A percentile compares a stretch with the other conserved stretches of the same genome.
phyloP scores from a whole-genome alignment of 1,139 yeast species.

The Kluyveromyces marxianus region DNA sequence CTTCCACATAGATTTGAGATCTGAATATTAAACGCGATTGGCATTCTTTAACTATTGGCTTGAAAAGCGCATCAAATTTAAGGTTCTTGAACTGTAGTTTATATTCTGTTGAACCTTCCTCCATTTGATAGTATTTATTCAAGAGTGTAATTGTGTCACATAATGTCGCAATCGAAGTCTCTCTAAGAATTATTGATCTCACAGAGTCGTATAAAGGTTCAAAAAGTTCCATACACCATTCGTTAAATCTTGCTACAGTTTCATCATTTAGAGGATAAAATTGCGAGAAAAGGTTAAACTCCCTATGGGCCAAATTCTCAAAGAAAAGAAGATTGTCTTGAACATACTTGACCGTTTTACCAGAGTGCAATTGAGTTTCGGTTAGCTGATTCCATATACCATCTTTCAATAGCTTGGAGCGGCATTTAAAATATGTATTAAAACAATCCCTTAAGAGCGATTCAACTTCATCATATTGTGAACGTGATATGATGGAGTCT shows the following conservation, averaged over 20 bases:
- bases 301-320: constrained; percentile 53
- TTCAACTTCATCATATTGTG: constrained; percentile 46
- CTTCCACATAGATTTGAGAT: constrained; percentile 65
- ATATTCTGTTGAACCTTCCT: constrained; percentile 34
- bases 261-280: constrained; percentile 39
- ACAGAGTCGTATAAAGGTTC: constrained; percentile 73
- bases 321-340: constrained; percentile 55
- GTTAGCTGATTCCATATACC: constrained; percentile 37
- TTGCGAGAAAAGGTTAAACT: constrained; percentile 46
- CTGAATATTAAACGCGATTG: constrained; percentile 76
- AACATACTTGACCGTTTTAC: constrained; percentile 43
- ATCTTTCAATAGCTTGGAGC: constrained; percentile 42
- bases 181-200: constrained; percentile 60
- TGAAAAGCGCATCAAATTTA: constrained; percentile 53
- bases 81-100: constrained; percentile 28
- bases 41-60: constrained; percentile 66
- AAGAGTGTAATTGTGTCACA: constrained; percentile 72
- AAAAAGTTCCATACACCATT: constrained; percentile 53
- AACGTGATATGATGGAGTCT: constrained; percentile 44
- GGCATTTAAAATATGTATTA: constrained; percentile 50
- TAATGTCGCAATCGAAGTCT: constrained; percentile 53
- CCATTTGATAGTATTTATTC: constrained; percentile 61
- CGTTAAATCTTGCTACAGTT: constrained; percentile 22
- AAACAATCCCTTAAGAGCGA: constrained; percentile 47
- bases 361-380: constrained; percentile 22